A percentile compares a stretch with the other conserved stretches of the same genome.
Conservation (phyloP, 2,329 filamentous ascomycete species). For the Pleoardoris graminearum region DNA sequence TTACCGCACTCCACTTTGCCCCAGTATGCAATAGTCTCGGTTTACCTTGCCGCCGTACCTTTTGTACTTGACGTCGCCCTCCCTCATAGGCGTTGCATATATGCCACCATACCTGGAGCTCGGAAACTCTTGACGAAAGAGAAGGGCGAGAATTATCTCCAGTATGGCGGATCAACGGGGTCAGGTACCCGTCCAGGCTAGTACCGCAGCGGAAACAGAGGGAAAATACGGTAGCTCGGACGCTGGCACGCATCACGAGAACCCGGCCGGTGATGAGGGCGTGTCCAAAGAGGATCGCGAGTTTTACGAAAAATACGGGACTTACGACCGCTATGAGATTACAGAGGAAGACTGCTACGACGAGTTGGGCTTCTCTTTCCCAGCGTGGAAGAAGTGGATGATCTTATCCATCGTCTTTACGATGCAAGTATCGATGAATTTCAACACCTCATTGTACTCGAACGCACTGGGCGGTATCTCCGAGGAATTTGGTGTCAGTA, state of each 20-base stretch:
- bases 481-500: constrained; percentile 68
- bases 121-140: background rate
- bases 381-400: constrained; percentile 57
- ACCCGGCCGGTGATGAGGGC: constrained; percentile 13
- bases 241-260: constrained; percentile 23
- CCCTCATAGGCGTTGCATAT: background rate
- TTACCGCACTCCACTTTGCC: background rate
- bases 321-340: constrained; percentile 53
- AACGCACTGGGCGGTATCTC: constrained; percentile 58
- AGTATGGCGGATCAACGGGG: constrained; percentile 13
- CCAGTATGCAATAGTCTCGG: background rate
- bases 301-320: constrained; percentile 40
- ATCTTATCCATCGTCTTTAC: constrained; percentile 11
- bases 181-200: constrained; percentile 18
- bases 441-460: constrained; percentile 61
- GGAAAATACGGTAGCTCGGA: constrained; percentile 30
- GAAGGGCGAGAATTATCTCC: background rate
- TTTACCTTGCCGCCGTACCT: background rate
- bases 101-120: background rate
- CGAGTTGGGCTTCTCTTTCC: constrained; percentile 54
- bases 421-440: constrained; percentile 59
- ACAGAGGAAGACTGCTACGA: constrained; percentile 56
- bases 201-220: constrained; percentile 21
- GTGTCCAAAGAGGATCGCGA: constrained; percentile 27
- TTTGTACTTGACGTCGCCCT: constrained; percentile 4